phyloP scores from a whole-genome alignment of 306 rosid genomes.

The Neltuma alba region DNA sequence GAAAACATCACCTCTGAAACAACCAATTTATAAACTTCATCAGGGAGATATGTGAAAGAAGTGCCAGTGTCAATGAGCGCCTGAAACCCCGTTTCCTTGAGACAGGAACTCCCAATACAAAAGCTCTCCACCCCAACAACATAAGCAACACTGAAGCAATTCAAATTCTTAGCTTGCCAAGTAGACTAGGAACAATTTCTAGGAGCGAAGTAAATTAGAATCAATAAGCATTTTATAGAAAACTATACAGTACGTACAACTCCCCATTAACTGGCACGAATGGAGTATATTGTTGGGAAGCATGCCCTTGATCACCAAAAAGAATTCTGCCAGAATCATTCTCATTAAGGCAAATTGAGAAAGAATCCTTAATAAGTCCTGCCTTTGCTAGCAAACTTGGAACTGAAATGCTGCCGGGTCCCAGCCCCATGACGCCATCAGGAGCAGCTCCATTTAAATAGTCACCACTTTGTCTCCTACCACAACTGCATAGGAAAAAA shows the following conservation, averaged over 20 bases:
- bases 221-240: slow-evolving; percentile 7
- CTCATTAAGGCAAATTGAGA: slow-evolving; percentile 61
- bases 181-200: slow-evolving; percentile 27
- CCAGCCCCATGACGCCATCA: slow-evolving; percentile 74
- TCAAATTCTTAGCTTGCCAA: slow-evolving; percentile 27
- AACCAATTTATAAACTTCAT: slow-evolving; percentile 43
- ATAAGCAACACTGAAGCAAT: slow-evolving; percentile 46
- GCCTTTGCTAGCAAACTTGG: slow-evolving; percentile 68
- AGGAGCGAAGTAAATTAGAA: slow-evolving; percentile 2
- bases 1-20: slow-evolving; percentile 50
- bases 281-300: slow-evolving; percentile 54
- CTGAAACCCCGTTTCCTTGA: slow-evolving; percentile 44
- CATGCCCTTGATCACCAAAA: slow-evolving; percentile 64
- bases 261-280: slow-evolving; percentile 49
- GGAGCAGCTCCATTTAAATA: slow-evolving; percentile 72
- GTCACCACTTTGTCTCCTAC: slow-evolving; percentile 61
- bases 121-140: slow-evolving; percentile 54
- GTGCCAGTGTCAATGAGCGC: slow-evolving; percentile 62
- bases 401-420: slow-evolving; percentile 65
- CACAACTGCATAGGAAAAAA: slow-evolving; percentile 52
- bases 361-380: slow-evolving; percentile 56
- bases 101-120: slow-evolving; percentile 61
- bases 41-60: slow-evolving; percentile 66
- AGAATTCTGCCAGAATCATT: slow-evolving; percentile 65
- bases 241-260: slow-evolving; percentile 43